Percentiles rank a stretch among this genome's conserved stretches.
These are phyloP conservation scores for Rubus parviflorus DNA, from an alignment of 306 rosid genomes.

Conservation along the genomic window DNA sequence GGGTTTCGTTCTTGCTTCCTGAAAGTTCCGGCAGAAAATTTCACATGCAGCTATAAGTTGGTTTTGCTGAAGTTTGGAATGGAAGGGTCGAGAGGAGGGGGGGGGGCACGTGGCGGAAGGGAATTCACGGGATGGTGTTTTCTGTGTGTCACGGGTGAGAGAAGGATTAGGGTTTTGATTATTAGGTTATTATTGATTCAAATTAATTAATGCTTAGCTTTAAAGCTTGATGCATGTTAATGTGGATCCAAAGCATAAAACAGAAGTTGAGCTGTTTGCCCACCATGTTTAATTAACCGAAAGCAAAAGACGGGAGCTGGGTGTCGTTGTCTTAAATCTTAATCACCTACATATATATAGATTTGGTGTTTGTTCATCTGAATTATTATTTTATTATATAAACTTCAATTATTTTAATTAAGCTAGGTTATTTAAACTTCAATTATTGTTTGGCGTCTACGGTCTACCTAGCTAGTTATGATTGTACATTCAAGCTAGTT, in stretches of 20 bases:
- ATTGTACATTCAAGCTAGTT: no score
- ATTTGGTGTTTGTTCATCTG: constrained; percentile 3
- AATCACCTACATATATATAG: not conserved
- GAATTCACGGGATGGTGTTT: constrained; percentile 57
- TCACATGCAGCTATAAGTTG: constrained; percentile 53
- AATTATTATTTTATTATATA: not conserved
- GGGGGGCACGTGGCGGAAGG: constrained; percentile 36
- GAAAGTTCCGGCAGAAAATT: constrained; percentile 32
- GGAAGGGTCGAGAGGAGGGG: constrained; percentile 18
- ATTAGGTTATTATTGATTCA: constrained; percentile 28
- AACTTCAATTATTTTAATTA: not conserved
- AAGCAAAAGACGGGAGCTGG: not conserved
- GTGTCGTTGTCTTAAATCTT: not conserved
- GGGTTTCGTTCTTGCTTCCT: not conserved
- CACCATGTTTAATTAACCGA: constrained; percentile 1
- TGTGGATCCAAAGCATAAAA: constrained; percentile 27
- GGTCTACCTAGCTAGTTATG: no score
- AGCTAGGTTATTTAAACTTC: not conserved
- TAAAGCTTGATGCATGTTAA: no score
- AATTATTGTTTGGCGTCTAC: no score
- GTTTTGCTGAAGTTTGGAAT: constrained; percentile 33
- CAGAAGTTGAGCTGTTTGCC: constrained; percentile 12
- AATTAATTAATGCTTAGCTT: not conserved
- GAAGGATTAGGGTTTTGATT: constrained; percentile 14
- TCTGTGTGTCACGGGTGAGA: constrained; percentile 53